Conservation (phyloP, 1,139 yeast genomes). For the Spencermartinsiella ligniputridi region DNA sequence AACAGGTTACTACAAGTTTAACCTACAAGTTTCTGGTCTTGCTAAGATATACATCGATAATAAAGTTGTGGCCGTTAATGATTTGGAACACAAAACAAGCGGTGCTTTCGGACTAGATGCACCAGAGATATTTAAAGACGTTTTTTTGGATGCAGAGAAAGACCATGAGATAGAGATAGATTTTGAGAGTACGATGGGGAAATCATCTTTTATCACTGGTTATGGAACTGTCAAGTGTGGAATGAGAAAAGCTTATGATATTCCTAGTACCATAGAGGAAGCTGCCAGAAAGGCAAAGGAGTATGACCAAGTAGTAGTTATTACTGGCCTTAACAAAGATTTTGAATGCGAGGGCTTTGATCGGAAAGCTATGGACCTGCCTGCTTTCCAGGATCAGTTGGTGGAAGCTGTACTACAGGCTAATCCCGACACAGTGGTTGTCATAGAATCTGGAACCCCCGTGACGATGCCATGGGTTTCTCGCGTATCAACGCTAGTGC, state of each 20-base stretch:
- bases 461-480: constrained; percentile 56
- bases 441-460: constrained; percentile 61
- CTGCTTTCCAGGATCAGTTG: constrained; percentile 46
- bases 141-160: constrained; percentile 41
- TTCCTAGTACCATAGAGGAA: constrained; percentile 31
- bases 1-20: constrained; percentile 49
- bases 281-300: constrained; percentile 43
- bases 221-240: constrained; percentile 33
- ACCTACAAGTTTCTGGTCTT: constrained; percentile 49
- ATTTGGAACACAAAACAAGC: constrained; percentile 49
- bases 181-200: constrained; percentile 47
- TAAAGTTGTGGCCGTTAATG: constrained; percentile 52
- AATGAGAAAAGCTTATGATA: constrained; percentile 33
- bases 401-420: constrained; percentile 44
- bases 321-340: constrained; percentile 45
- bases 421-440: constrained; percentile 50
- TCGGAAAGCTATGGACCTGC: constrained; percentile 42
- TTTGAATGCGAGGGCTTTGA: constrained; percentile 54
- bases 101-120: constrained; percentile 52
- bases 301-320: constrained; percentile 46
- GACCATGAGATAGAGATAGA: constrained; percentile 45
- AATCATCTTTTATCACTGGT: constrained; percentile 41
- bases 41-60: constrained; percentile 50
- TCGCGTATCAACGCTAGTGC: constrained; percentile 46
- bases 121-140: constrained; percentile 41